Conservation (phyloP, 2,329 filamentous ascomycete species). For the Cyphellophora europaea region DNA sequence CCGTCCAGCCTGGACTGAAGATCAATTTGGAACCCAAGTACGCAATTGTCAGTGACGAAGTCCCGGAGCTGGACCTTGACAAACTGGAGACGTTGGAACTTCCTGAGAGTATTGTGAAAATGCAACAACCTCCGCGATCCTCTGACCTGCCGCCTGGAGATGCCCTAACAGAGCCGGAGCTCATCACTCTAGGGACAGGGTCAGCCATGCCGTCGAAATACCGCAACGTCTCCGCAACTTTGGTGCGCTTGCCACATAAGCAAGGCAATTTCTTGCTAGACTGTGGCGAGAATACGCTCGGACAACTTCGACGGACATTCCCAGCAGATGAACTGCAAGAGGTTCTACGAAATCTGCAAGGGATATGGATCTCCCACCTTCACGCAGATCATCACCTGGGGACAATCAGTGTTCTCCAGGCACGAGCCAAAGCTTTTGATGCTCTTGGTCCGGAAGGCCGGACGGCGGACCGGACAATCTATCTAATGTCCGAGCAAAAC, state of each 20-base stretch:
- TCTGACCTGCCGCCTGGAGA: too few species aligned
- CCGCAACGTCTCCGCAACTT: conserved; percentile 84
- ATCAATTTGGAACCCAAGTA: conserved; percentile 39
- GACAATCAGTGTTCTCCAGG: conserved; percentile 59
- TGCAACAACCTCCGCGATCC: too few species aligned
- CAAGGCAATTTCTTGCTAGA: conserved; percentile 86
- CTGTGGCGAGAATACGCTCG: conserved; percentile 84
- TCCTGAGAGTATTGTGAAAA: conserved; percentile 20
- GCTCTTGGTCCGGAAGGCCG: conserved; percentile 5
- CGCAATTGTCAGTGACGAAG: conserved; percentile 23
- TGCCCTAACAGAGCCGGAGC: conserved; percentile 64
- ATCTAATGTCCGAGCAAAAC: conserved; percentile 58
- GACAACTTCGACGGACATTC: conserved; percentile 71
- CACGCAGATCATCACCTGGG: conserved; percentile 96
- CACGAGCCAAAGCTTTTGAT: conserved; percentile 3
- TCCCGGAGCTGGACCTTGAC: conserved; percentile 20
- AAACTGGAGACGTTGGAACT: conserved; percentile 3
- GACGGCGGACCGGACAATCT: conserved; percentile 30
- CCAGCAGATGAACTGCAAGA: conserved; percentile 53
- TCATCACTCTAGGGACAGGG: conserved; percentile 82
- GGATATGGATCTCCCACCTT: conserved; percentile 88
- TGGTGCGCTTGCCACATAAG: conserved; percentile 67
- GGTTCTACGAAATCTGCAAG: conserved; percentile 68
- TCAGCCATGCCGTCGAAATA: conserved; percentile 87
- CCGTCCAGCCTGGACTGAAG: conserved; percentile 32